A percentile compares a stretch with the other conserved stretches of the same genome.
phyloP scores from a whole-genome alignment of 306 rosid species.

The Macrotyloma uniflorum region DNA sequence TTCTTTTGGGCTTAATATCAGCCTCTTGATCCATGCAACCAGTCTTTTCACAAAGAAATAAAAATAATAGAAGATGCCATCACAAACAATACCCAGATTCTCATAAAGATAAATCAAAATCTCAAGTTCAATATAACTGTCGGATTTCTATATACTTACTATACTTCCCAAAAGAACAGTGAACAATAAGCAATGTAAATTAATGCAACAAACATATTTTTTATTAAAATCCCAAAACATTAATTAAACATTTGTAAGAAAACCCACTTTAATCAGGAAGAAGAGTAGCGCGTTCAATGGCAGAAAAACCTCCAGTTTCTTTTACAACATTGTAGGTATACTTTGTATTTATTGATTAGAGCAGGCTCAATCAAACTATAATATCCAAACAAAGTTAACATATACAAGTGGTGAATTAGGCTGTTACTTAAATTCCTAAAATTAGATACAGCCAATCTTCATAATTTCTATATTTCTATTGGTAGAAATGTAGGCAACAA shows the following conservation, averaged over 20 bases:
- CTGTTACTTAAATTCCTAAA: background rate
- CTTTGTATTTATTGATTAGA: background rate
- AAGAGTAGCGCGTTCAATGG: too few species aligned
- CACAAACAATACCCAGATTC: background rate
- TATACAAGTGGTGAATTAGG: background rate
- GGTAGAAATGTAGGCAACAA: background rate
- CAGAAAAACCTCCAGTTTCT: too few species aligned
- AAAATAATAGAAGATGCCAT: background rate
- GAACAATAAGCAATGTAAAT: too few species aligned
- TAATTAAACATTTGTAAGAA: too few species aligned
- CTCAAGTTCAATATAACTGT: background rate
- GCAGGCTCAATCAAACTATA: background rate
- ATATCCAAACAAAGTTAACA: background rate
- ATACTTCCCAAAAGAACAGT: too few species aligned
- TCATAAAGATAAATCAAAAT: background rate
- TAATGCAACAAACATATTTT: too few species aligned
- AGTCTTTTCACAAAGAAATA: background rate
- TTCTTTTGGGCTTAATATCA: background rate
- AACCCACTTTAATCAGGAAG: too few species aligned
- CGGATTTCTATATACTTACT: background rate
- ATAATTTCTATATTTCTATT: background rate
- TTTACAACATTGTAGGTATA: too few species aligned
- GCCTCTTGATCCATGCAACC: background rate
- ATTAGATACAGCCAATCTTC: background rate
- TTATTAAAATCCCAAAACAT: too few species aligned